Base-by-base conservation (phyloP, 2,329 filamentous ascomycete species). In the Penicillium sp. region DNA sequence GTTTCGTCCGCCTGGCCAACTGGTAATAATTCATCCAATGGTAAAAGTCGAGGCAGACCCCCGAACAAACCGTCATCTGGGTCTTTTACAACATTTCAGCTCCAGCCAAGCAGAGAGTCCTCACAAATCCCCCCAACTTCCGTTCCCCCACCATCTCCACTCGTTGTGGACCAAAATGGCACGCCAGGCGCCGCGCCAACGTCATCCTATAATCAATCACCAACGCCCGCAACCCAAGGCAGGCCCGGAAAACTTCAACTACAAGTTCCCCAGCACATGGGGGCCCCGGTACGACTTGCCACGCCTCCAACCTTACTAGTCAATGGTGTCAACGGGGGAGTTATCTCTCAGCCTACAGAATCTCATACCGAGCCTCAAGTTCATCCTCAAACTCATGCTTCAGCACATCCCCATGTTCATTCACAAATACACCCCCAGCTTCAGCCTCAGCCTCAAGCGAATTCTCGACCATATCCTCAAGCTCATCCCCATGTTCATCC, bases 1-100 rank as follows among this genome's bases (percentile, higher is more conserved):
- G 90, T 96, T 0, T 96, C 92, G 1, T 96, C 92, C 9, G 92
- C 92, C 1, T 97, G 92, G 92, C 85, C 88, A 53, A 85, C 85
- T 59, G 84, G 82, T 55, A 83, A 83, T 15, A 79, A 81, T 37
- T 79, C 85, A 12, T 77, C 83, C 1, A 84, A 81, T 4, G 87
- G 88, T 2, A 95, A 92, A 70, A 81, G 89, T 14, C 81, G 92
- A 61, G 92, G 92, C 6, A 81, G 92, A 56, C 92, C 92, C 41
- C 90, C 90, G 0, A 89, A 86, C 53, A 89, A 88, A 64, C 82
- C 85, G 25, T 82, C 81, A 0, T 80, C 84, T 14, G 85, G 85
- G 0, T 85, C 88, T 0, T 89, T 86, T 61, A 86, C 85, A 4
- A 87, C 88, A 0, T 89, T 89, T 60, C 86, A 87, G 3, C 84